phyloP scores from a whole-genome alignment of 495 filamentous ascomycete species.

The Penicillium paxilli region DNA sequence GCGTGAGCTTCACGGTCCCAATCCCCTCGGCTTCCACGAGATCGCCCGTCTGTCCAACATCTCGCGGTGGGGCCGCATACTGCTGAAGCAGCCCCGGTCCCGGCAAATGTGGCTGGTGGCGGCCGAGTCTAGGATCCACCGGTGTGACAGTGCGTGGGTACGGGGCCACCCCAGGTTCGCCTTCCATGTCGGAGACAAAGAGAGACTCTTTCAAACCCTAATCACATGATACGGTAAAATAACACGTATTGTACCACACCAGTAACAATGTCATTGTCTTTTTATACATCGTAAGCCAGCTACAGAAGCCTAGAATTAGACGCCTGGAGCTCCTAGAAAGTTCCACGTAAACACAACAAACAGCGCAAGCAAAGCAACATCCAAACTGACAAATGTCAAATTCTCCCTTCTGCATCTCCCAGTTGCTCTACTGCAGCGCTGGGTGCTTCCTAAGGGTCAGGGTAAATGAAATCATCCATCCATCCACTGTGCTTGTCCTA shows the following conservation, averaged over 20 bases:
- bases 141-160: constrained; percentile 14
- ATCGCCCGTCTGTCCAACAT: constrained; percentile 10
- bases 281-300: no score
- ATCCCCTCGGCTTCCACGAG: constrained; percentile 18
- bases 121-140: constrained; percentile 20
- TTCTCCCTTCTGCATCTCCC: background rate
- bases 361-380: background rate
- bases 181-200: no score
- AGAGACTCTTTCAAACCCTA: no score
- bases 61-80: constrained; percentile 11
- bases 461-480: no score
- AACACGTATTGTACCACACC: no score
- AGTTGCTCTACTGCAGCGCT: background rate
- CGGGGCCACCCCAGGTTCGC: no score
- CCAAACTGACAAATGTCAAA: background rate
- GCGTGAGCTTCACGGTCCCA: constrained; percentile 14
- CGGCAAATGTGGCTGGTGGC: constrained; percentile 18
- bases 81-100: constrained; percentile 15
- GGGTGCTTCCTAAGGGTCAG: no score
- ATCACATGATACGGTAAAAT: no score
- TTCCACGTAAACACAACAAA: background rate
- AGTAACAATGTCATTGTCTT: no score
- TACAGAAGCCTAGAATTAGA: no score
- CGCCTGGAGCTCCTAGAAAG: no score
- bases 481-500: no score